These are phyloP conservation scores for Chaetomium globosum DNA, from an alignment of 2,329 filamentous ascomycete genomes.

Conservation along the genomic window DNA sequence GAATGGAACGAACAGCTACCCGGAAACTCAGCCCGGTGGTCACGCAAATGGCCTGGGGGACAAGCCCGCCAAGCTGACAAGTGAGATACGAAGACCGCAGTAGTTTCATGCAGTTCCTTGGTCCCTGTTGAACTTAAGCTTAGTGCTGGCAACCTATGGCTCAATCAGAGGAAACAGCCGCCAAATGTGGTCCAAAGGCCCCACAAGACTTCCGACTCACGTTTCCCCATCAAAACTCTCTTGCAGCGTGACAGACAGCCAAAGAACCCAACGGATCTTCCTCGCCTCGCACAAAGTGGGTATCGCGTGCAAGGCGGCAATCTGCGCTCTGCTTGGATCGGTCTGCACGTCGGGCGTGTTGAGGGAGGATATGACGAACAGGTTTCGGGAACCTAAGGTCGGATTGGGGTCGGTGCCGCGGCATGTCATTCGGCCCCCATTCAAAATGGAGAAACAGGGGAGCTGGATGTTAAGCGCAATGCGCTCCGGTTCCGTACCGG, in stretches of 20 bases:
- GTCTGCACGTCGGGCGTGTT: background rate
- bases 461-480: conserved; percentile 25
- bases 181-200: background rate
- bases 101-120: conserved; percentile 11
- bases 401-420: background rate
- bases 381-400: background rate
- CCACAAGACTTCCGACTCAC: background rate
- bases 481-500: conserved; percentile 21
- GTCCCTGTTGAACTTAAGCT: background rate
- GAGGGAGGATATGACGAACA: background rate
- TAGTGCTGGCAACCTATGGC: conserved; percentile 10
- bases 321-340: background rate
- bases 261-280: background rate
- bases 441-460: conserved; percentile 10
- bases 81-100: conserved; percentile 7
- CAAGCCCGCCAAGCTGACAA: conserved; percentile 7
- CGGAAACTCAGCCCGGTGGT: background rate
- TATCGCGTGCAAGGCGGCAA: background rate
- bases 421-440: conserved; percentile 28
- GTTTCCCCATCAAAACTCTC: conserved; percentile 1
- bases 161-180: conserved; percentile 9
- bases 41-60: conserved; percentile 1
- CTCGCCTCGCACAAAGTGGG: conserved; percentile 7
- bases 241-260: background rate
- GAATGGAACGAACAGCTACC: background rate